phyloP scores from a whole-genome alignment of 2,329 filamentous ascomycete species.

The Volutella citrinella region DNA sequence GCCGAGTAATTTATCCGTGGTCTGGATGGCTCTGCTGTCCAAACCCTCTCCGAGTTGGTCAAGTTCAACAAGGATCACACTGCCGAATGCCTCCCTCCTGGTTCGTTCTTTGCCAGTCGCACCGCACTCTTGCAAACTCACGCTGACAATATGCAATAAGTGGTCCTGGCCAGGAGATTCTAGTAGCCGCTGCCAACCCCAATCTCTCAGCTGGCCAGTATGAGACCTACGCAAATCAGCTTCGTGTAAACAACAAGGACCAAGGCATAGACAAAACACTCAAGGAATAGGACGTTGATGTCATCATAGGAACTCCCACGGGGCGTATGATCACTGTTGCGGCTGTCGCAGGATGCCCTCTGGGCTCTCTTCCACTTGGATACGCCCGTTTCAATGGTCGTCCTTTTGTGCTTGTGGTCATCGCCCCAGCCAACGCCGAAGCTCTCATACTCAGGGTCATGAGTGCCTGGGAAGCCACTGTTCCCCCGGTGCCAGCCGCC shows the following conservation, averaged over 20 bases:
- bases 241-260: conserved; percentile 6
- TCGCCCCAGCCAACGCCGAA: background rate
- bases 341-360: background rate
- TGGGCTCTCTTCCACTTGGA: background rate
- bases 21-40: conserved; percentile 6
- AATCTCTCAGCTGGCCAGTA: too few relatives aligned
- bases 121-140: too few relatives aligned
- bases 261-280: background rate
- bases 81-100: too few relatives aligned
- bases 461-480: background rate
- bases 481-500: too few relatives aligned
- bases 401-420: background rate
- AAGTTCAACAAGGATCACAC: conserved; percentile 13
- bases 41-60: conserved; percentile 8
- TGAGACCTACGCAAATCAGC: too few relatives aligned
- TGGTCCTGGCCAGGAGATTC: too few relatives aligned
- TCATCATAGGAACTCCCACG: background rate
- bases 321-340: background rate
- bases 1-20: too few relatives aligned
- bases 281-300: background rate
- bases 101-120: too few relatives aligned
- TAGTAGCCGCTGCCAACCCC: too few relatives aligned
- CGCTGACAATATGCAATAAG: too few relatives aligned
- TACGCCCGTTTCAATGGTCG: background rate
- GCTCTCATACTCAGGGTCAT: background rate